Conservation (phyloP, 345 rosid species). For the Geranium brycei region DNA sequence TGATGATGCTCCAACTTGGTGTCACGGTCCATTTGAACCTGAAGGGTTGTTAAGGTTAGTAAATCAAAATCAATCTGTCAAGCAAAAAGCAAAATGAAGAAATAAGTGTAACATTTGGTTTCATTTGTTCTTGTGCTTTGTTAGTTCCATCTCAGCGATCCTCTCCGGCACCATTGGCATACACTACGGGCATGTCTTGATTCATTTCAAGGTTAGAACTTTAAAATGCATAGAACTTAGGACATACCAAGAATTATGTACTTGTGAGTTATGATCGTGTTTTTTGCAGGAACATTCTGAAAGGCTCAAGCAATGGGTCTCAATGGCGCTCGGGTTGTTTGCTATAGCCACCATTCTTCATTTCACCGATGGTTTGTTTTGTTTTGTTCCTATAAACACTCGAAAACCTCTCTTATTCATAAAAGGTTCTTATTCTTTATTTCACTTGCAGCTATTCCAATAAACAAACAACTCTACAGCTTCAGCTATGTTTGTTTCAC, state of each 20-base stretch:
- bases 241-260: too few species aligned
- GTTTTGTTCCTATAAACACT: constrained; percentile 20
- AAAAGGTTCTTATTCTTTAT: too few species aligned
- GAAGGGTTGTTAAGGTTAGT: constrained; percentile 55
- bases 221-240: background rate
- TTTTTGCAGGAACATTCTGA: constrained; percentile 34
- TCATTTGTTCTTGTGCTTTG: background rate
- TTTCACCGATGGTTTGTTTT: constrained; percentile 42
- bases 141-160: constrained; percentile 44
- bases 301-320: constrained; percentile 54
- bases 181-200: constrained; percentile 50
- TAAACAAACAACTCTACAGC: constrained; percentile 60
- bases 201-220: constrained; percentile 50
- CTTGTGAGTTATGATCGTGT: background rate
- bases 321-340: constrained; percentile 29
- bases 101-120: background rate
- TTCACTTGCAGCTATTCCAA: constrained; percentile 46
- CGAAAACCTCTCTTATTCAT: background rate
- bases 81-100: background rate
- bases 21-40: constrained; percentile 53
- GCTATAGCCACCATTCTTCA: constrained; percentile 35
- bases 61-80: background rate
- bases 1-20: constrained; percentile 42
- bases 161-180: constrained; percentile 54
- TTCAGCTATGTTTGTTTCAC: constrained; percentile 55